Evolutionary conservation across 2,329 filamentous ascomycete genomes (phyloP).

Genomic region (Coniella vitis): DNA sequence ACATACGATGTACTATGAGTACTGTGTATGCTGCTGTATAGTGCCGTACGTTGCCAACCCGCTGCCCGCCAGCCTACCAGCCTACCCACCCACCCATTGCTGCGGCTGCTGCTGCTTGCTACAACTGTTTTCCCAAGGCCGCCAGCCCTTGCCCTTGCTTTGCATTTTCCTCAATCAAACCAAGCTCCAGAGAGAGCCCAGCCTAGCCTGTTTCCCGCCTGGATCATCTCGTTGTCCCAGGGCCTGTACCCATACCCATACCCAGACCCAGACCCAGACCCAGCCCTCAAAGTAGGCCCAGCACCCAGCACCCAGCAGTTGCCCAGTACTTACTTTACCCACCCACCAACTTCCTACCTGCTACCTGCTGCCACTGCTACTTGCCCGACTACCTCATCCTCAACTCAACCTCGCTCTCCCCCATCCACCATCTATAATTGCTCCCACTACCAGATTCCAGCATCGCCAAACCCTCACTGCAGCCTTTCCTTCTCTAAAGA

Average conservation of each 20-base stretch:
- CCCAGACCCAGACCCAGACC: no score
- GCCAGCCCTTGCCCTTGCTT: neutral
- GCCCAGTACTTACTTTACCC: neutral
- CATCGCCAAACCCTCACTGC: neutral
- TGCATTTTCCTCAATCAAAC: slow-evolving; percentile 1
- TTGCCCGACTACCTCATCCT: slow-evolving; percentile 2
- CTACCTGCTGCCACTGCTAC: neutral
- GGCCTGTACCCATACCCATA: neutral
- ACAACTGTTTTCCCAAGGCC: no score
- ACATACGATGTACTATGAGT: no score
- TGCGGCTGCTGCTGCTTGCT: neutral
- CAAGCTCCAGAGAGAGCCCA: neutral
- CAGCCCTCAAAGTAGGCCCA: no score
- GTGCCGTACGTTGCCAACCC: no score
- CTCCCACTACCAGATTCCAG: neutral
- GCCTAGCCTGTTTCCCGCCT: neutral
- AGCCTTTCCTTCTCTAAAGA: neutral
- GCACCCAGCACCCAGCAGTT: slow-evolving; percentile 1
- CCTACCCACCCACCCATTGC: no score
- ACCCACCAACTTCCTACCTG: neutral
- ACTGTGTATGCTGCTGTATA: no score
- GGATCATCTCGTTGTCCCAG: neutral
- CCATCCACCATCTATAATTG: neutral
- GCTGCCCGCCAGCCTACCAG: no score
- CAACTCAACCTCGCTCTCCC: neutral